A percentile compares a stretch with the other conserved stretches of the same genome.
Evolutionary conservation across 352 stramenopile genomes (phyloP).

Genomic region (Blastocystis sp.): DNA sequence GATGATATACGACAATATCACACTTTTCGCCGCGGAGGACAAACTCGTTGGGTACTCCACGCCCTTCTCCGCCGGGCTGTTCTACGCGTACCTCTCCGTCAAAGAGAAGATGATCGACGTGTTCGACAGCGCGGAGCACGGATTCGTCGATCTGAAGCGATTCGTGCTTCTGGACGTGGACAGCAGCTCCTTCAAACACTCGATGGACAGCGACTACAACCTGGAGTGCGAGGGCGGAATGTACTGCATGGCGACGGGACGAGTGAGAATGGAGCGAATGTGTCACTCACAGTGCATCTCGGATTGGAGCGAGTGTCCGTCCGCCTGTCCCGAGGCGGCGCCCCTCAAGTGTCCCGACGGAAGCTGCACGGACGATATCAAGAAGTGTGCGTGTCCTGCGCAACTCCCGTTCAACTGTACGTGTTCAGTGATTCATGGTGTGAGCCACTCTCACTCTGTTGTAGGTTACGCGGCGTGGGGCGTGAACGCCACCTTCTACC

Average conservation of each 20-base stretch:
- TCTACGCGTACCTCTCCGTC: constrained; percentile 7
- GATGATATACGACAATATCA: neutral
- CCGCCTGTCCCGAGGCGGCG: neutral
- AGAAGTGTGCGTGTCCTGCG: constrained; percentile 29
- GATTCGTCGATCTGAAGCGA: neutral
- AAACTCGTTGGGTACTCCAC: neutral
- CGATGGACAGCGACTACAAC: constrained; percentile 50
- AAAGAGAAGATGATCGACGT: neutral
- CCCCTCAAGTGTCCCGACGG: constrained; percentile 56
- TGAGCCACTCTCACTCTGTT: neutral
- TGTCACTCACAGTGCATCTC: constrained; percentile 10
- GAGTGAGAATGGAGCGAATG: neutral
- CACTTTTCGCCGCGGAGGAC: neutral
- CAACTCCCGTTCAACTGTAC: constrained; percentile 25
- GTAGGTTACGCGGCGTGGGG: constrained; percentile 34
- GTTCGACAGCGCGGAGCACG: neutral
- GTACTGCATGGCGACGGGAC: constrained; percentile 1
- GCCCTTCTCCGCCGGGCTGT: constrained; percentile 20
- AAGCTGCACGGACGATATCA: neutral
- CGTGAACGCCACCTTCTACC: constrained; percentile 17
- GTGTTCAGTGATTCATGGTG: too few species aligned
- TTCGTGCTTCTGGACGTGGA: constrained; percentile 46
- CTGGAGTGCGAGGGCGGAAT: constrained; percentile 12
- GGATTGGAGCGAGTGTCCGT: constrained; percentile 31
- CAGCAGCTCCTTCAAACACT: neutral